Conservation (phyloP, 2,329 filamentous ascomycete species). For the Hypoxylon sp. region DNA sequence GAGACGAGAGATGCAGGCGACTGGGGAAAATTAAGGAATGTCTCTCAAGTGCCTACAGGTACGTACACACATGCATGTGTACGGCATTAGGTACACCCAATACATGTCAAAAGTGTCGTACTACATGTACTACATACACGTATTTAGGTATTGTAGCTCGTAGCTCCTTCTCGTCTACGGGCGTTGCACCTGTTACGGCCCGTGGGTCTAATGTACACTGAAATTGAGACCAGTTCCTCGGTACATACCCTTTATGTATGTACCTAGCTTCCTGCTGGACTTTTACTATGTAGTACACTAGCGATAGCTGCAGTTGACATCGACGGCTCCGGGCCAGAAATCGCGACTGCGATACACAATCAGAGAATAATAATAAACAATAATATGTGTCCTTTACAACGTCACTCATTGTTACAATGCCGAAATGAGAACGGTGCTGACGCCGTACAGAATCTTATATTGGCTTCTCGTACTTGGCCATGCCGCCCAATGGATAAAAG, state of each 20-base stretch:
- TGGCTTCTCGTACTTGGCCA: neutral
- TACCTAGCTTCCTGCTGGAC: neutral
- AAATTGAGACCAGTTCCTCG: constrained; percentile 25
- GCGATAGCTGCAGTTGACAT: neutral
- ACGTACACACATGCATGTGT: neutral
- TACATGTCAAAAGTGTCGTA: too few relatives aligned
- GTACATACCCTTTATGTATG: too few relatives aligned
- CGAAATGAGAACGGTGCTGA: neutral
- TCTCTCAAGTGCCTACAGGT: neutral
- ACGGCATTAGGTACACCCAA: too few relatives aligned
- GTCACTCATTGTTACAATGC: neutral
- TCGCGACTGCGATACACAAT: neutral
- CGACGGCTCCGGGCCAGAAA: constrained; percentile 2
- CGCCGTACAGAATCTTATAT: neutral
- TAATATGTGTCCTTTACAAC: constrained; percentile 13
- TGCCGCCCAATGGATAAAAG: neutral
- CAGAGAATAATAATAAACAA: neutral
- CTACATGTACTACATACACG: too few relatives aligned
- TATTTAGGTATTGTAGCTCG: too few relatives aligned
- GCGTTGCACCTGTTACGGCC: constrained; percentile 18
- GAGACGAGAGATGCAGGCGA: constrained; percentile 7
- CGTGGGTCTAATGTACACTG: constrained; percentile 20
- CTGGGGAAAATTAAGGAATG: constrained; percentile 4
- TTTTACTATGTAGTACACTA: too few relatives aligned
- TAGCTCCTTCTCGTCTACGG: neutral